Conservation (phyloP, 768 basidiomycete species). For the Candolleomyces eurysporus region DNA sequence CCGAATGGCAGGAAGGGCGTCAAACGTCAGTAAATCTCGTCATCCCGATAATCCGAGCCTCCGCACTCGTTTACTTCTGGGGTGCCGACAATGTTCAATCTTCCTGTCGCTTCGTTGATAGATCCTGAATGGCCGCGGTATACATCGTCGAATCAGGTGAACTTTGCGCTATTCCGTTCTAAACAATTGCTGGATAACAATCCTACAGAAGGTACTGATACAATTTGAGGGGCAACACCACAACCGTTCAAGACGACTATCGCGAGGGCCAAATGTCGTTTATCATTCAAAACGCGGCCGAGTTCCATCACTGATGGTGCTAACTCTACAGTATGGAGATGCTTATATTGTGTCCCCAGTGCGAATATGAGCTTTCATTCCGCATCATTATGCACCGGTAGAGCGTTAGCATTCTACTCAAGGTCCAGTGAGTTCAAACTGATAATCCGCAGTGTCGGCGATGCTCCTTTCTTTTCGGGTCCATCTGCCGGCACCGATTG, state of each 20-base stretch:
- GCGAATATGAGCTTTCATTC: too few species aligned
- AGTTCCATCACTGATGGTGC: too few species aligned
- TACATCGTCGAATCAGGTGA: slow-evolving; percentile 10
- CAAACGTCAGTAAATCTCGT: slow-evolving; percentile 22
- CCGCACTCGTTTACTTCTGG: background rate
- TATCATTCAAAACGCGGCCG: slow-evolving; percentile 28
- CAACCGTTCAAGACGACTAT: slow-evolving; percentile 36
- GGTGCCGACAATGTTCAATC: background rate
- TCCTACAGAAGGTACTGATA: slow-evolving; percentile 4
- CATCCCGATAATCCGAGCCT: background rate
- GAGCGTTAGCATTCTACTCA: too few species aligned
- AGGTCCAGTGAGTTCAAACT: too few species aligned
- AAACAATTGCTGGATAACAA: slow-evolving; percentile 5
- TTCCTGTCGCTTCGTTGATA: slow-evolving; percentile 8
- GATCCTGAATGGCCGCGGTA: slow-evolving; percentile 31
- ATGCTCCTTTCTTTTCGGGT: too few species aligned
- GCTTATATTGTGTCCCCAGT: too few species aligned
- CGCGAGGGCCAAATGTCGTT: slow-evolving; percentile 34
- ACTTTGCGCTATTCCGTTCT: background rate
- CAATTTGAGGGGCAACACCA: slow-evolving; percentile 35
- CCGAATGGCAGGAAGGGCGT: slow-evolving; percentile 37
- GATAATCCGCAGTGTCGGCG: too few species aligned
- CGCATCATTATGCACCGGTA: too few species aligned
- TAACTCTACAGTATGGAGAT: too few species aligned
- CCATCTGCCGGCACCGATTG: too few species aligned